A percentile compares a stretch with the other conserved stretches of the same genome.
Conservation (phyloP, 176 grass and related monocot genomes). For the Carex parvula region DNA sequence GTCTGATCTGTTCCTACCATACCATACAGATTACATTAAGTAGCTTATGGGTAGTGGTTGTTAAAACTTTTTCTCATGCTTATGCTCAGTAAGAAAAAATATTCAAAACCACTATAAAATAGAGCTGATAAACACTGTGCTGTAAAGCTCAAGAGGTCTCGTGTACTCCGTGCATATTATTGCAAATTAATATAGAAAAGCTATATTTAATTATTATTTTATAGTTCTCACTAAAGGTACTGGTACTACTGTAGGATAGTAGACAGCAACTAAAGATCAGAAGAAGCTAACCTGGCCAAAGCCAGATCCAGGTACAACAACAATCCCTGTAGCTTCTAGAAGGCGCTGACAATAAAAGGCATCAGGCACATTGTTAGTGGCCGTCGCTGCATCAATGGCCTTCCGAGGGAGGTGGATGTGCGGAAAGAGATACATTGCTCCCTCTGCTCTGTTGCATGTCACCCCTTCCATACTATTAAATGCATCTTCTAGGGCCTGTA, state of each 20-base stretch:
- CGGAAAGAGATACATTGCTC: constrained; percentile 98
- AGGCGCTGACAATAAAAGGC: constrained; percentile 68
- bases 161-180: background rate
- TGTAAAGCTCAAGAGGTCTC: background rate
- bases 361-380: constrained; percentile 58
- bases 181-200: background rate
- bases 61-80: background rate
- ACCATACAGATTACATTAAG: background rate
- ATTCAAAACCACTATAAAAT: background rate
- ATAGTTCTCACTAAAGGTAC: background rate
- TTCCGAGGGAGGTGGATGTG: constrained; percentile 68
- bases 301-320: constrained; percentile 79
- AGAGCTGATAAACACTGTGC: background rate
- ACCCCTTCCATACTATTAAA: constrained; percentile 92
- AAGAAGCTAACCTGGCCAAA: constrained; percentile 70
- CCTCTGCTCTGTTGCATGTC: constrained; percentile 93
- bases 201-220: background rate
- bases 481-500: constrained; percentile 91
- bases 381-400: constrained; percentile 67
- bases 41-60: background rate
- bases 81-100: background rate
- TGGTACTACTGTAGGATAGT: background rate
- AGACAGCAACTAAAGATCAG: background rate
- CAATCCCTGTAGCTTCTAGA: constrained; percentile 87
- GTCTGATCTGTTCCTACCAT: background rate